phyloP scores from a whole-genome alignment of 2,329 filamentous ascomycete genomes.

The Pestalotiopsis sp. region DNA sequence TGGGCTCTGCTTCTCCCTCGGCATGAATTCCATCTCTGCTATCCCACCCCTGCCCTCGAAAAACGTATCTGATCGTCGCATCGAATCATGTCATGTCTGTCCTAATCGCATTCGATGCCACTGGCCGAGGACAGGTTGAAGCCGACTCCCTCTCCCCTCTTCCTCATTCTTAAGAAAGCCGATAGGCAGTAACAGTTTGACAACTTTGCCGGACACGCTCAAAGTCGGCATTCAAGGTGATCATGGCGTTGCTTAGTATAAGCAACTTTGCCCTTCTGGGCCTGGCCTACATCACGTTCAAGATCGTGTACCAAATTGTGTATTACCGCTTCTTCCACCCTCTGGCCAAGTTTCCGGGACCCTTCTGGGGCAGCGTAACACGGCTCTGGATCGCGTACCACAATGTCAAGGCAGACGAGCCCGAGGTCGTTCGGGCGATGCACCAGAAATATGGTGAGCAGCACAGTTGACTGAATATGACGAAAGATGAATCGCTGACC shows the following conservation, averaged over 20 bases:
- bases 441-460: constrained; percentile 50
- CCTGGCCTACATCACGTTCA: constrained; percentile 32
- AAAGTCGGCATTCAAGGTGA: not conserved
- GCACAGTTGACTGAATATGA: not conserved
- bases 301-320: constrained; percentile 46
- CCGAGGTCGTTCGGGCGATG: constrained; percentile 39
- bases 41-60: not conserved
- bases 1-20: not conserved
- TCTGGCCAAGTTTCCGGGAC: constrained; percentile 52
- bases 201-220: not conserved
- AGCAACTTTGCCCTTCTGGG: constrained; percentile 33
- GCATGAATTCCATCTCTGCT: not conserved
- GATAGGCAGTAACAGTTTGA: not conserved
- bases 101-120: not conserved
- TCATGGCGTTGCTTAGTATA: constrained; percentile 37
- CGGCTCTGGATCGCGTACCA: constrained; percentile 55
- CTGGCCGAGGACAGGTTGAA: not conserved
- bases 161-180: not conserved
- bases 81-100: not conserved
- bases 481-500: constrained; percentile 4
- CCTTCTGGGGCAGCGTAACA: constrained; percentile 57
- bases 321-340: constrained; percentile 55
- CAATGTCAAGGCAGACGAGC: constrained; percentile 48
- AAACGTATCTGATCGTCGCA: not conserved
- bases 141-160: not conserved